Conservation (phyloP, 2,329 filamentous ascomycete genomes). For the Mycosphaerella sp. region DNA sequence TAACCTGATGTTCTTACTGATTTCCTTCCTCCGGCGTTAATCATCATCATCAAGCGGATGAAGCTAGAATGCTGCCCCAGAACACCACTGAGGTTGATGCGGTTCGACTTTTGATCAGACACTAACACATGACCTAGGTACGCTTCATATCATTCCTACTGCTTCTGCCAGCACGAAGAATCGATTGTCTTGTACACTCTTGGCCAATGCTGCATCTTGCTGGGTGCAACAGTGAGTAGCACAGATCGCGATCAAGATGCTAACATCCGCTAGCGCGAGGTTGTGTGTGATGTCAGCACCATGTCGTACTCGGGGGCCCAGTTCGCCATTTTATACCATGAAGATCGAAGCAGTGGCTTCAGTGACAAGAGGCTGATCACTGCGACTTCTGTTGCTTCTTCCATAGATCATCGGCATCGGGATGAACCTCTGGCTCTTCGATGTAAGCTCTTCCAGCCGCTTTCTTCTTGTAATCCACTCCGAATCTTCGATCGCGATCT, state of each 20-base stretch:
- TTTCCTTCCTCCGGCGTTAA: too few relatives aligned
- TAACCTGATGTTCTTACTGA: too few relatives aligned
- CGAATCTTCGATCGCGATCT: conserved; percentile 51
- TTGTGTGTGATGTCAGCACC: not conserved
- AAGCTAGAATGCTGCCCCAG: too few relatives aligned
- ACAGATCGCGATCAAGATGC: conserved; percentile 1
- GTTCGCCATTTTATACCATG: not conserved
- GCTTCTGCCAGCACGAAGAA: too few relatives aligned
- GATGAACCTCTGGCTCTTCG: conserved; percentile 43
- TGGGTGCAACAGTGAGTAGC: not conserved
- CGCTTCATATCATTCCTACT: too few relatives aligned
- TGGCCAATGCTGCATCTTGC: not conserved
- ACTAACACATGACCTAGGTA: too few relatives aligned
- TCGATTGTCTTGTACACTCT: too few relatives aligned
- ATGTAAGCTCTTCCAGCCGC: conserved; percentile 50
- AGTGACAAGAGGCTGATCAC: not conserved
- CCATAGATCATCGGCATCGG: conserved; percentile 47
- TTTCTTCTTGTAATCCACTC: conserved; percentile 48
- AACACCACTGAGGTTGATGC: too few relatives aligned
- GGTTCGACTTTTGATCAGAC: too few relatives aligned
- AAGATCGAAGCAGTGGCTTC: not conserved
- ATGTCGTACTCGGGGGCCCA: not conserved
- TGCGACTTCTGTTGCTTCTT: conserved; percentile 20
- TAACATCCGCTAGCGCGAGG: conserved; percentile 1
- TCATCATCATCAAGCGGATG: too few relatives aligned